A percentile compares a stretch with the other conserved stretches of the same genome.
These are phyloP conservation scores for Dactylorhiza incarnata DNA, from an alignment of 106 monocot species.

Conservation along the genomic window DNA sequence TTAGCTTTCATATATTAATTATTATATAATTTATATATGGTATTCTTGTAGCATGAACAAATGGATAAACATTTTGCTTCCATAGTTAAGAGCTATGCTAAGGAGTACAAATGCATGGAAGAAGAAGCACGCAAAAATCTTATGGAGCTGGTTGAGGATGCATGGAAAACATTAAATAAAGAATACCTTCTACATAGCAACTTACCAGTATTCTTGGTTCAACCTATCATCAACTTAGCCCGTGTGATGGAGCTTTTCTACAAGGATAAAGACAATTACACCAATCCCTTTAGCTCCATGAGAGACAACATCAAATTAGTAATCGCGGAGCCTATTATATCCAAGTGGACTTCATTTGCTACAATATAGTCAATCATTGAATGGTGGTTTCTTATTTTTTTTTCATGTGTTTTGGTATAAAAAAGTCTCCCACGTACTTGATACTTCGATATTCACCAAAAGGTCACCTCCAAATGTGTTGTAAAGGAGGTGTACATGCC, in stretches of 20 bases:
- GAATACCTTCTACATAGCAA: neutral
- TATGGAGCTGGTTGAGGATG: neutral
- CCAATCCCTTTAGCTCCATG: neutral
- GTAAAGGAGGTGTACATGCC: no score
- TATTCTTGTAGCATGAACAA: neutral
- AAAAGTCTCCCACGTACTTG: no score
- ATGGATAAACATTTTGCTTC: neutral
- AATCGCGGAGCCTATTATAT: neutral
- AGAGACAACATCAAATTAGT: conserved; percentile 2
- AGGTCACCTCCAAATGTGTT: no score
- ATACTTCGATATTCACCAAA: no score
- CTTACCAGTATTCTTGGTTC: neutral
- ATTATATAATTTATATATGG: neutral
- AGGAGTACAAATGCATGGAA: neutral
- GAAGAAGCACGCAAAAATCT: neutral
- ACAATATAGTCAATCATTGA: no score
- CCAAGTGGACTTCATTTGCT: neutral
- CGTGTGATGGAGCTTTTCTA: neutral
- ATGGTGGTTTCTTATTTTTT: no score
- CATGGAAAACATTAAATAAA: neutral
- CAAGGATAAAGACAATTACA: neutral
- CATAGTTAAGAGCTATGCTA: neutral
- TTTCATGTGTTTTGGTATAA: no score
- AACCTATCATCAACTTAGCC: neutral
- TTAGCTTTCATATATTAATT: neutral